These are phyloP conservation scores for Entelexis paramagnoliae DNA, from an alignment of 1,139 yeast species.

Conservation along the genomic window DNA sequence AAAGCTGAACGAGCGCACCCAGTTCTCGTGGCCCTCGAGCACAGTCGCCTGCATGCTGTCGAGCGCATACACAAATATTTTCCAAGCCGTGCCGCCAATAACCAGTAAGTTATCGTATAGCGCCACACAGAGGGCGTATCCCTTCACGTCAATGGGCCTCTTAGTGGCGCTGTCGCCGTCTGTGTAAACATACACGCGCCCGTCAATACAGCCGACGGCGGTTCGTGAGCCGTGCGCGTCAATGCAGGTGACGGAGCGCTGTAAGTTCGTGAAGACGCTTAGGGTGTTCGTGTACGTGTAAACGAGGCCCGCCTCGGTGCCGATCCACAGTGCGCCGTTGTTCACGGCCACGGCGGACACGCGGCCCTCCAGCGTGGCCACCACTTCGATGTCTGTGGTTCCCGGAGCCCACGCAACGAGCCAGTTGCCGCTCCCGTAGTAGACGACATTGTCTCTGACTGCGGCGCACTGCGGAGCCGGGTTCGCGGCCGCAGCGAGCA, in stretches of 20 bases:
- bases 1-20: constrained; percentile 63
- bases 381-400: neutral
- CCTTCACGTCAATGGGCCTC: constrained; percentile 32
- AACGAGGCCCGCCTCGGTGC: constrained; percentile 12
- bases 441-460: neutral
- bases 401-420: constrained; percentile 10
- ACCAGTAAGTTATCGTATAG: constrained; percentile 37
- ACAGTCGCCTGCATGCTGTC: constrained; percentile 26
- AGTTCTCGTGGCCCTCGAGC: constrained; percentile 67
- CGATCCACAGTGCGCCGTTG: constrained; percentile 4
- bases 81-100: constrained; percentile 68
- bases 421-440: constrained; percentile 12
- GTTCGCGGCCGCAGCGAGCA: constrained; percentile 15
- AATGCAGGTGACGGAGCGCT: constrained; percentile 44
- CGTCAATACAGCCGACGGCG: constrained; percentile 59
- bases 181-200: constrained; percentile 29
- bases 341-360: constrained; percentile 2
- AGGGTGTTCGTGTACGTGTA: neutral
- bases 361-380: constrained; percentile 5
- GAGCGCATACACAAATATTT: constrained; percentile 41
- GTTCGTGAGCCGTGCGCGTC: constrained; percentile 35
- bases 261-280: constrained; percentile 29
- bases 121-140: constrained; percentile 58
- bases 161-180: neutral
- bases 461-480: constrained; percentile 10